A percentile compares a stretch with the other conserved stretches of the same genome.
These are phyloP conservation scores for Exophiala sp. DNA, from an alignment of 2,329 filamentous ascomycete species.

Conservation along the genomic window DNA sequence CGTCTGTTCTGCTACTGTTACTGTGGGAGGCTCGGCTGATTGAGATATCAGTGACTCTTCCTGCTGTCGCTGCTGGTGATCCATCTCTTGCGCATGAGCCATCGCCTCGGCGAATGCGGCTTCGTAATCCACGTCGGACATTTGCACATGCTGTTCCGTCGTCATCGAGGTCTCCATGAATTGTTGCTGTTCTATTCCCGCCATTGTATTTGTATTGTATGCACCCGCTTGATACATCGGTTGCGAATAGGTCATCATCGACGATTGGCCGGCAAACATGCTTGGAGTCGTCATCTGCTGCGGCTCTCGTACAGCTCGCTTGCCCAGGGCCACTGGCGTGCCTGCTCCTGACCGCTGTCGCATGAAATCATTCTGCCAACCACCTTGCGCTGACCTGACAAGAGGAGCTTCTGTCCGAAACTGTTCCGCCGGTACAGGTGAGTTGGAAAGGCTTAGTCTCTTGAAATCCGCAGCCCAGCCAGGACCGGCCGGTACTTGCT, in stretches of 20 bases:
- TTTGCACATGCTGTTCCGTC: constrained; percentile 16
- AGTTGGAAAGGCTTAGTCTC: constrained; percentile 40
- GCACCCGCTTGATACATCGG: constrained; percentile 26
- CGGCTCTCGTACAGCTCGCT: constrained; percentile 13
- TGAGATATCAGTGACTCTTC: not conserved
- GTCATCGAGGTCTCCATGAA: constrained; percentile 22
- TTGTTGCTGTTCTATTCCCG: constrained; percentile 23
- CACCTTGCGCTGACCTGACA: constrained; percentile 31
- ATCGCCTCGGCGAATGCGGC: constrained; percentile 26
- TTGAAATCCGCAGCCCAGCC: constrained; percentile 46
- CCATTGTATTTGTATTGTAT: not conserved
- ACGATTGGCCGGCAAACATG: constrained; percentile 1
- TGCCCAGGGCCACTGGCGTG: constrained; percentile 26
- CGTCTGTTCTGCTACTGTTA: constrained; percentile 3
- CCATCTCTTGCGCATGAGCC: constrained; percentile 24
- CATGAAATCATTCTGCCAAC: constrained; percentile 60
- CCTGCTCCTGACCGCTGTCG: constrained; percentile 33
- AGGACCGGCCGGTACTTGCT: constrained; percentile 26
- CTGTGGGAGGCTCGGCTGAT: not conserved
- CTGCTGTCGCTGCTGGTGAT: constrained; percentile 3
- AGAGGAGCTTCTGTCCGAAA: constrained; percentile 38
- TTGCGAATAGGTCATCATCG: constrained; percentile 11
- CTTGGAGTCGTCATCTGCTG: constrained; percentile 24
- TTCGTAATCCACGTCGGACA: constrained; percentile 25
- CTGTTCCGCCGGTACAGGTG: constrained; percentile 46